Evolutionary conservation across 441 rosid species (phyloP), one percentile per base, ranked within the genome.

Genomic region (Gossypium armourianum): DNA sequence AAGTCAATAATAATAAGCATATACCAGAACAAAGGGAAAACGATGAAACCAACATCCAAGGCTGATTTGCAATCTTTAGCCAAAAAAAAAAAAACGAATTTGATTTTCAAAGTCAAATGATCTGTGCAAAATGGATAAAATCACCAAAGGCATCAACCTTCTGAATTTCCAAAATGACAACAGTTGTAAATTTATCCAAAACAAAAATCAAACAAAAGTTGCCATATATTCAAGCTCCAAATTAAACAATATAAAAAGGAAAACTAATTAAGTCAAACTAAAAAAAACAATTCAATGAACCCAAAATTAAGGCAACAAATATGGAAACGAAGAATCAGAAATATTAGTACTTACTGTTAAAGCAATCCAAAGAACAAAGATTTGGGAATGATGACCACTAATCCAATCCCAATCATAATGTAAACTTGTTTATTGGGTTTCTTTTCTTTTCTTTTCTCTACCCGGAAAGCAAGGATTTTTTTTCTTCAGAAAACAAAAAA

Each of bases 261-360:
- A 8, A 32, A 40, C 28, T 61, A 3, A 29, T 56, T 56, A 55
- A 47, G 47, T 19, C 72, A 29, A 68, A 64, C 24, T 54, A 10
- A 2, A 43, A 49, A 13, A 19, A 74, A 9, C 13, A 32, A 68
- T 2, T 40, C 16, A 28, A 55, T 4, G 62, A 55, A 69, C 17
- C 68, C 40, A 57, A 43, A 55, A 40, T 23, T 40, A 32, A 7
- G 74, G 26, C 13, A 19, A 54, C 59, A 19, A 19, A 53, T 17
- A 17, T 53, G 24, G 23, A 17, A 53, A 53, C 3, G 20, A 53
- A 16, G 23, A 36, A 26, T 72, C 63, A 77, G 70, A 76, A 4
- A 69, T 72, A 59, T 76, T 59, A 77, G 76, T 56, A 80, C 90
- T 82, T 81, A 86, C 90, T 10, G 85, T 62, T 17, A 69, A 82